Base-by-base conservation (phyloP, 495 filamentous ascomycete genomes). In the Tuber indicum region DNA sequence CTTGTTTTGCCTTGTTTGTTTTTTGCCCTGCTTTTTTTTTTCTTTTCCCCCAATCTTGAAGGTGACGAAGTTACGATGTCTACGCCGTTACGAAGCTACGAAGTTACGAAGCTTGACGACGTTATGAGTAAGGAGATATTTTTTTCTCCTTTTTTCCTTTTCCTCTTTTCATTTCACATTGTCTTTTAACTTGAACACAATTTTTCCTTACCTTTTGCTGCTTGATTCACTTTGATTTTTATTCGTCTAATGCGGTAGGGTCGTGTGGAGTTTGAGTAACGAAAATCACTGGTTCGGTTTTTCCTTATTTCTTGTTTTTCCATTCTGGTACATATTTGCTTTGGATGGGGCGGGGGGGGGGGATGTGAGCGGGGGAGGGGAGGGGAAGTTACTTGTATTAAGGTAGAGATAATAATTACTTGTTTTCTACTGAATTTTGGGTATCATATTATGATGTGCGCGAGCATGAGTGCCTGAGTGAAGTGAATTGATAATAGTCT, bases 131-230 rank as follows among this genome's bases (percentile, higher is more conserved):
- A 32, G n/a, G 58, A 0, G 12, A 83, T 70, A 79, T 79, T 81
- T 72, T 45, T 80, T 76, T 36, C n/a, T 75, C 72, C 71, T 26
- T 75, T 78, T 76, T 71, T 17, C 23, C 21, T 41, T 41, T 41
- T 41, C 32, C 0, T 32, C 23, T 17, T 58, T 10, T 62, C 12
- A 62, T 52, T 75, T 71, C 26, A 10, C 9, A 26, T 52, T 76
- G 71, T 76, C 36, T 79, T 76, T 72, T 73, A 70, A 41, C 75
- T 82, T 82, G 49, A 69, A 77, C 75, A 81, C 82, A 73, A 81
- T 83, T 80, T 81, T 66, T 81, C 82, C 78, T 82, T 83, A 76
- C 82, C 75, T 78, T 74, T 78, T 82, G 74, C 72, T 81, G 72
- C 81, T 78, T 78, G 75, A 77, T 72, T 77, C 72, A 70, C 75